Evolutionary conservation across 2,329 filamentous ascomycete genomes (phyloP).

Genomic region (Colletotrichum sp.): DNA sequence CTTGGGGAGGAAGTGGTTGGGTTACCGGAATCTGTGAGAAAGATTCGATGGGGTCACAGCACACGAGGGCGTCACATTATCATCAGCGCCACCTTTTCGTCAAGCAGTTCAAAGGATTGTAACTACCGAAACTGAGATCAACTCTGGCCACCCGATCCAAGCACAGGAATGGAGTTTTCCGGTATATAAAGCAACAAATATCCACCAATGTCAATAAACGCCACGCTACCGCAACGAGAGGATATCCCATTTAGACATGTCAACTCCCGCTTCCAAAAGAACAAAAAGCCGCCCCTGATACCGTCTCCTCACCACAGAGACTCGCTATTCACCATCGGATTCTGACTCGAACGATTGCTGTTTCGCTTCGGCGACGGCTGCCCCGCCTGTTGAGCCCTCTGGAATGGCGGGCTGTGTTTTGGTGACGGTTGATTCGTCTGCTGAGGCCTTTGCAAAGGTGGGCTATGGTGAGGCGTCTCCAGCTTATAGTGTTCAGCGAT

Average conservation of each 20-base stretch:
- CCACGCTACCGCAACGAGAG: constrained; percentile 1
- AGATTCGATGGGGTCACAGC: not conserved
- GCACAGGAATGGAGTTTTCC: not conserved
- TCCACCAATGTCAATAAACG: constrained; percentile 7
- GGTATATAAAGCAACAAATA: not conserved
- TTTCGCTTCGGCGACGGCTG: not conserved
- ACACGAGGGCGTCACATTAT: not conserved
- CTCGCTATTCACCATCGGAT: constrained; percentile 19
- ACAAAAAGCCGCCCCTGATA: not conserved
- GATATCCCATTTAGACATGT: not conserved
- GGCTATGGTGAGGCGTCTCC: not conserved
- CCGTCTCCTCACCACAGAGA: not conserved
- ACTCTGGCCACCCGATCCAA: constrained; percentile 8
- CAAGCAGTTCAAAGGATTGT: not conserved
- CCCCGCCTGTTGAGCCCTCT: not conserved
- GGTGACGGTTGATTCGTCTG: not conserved
- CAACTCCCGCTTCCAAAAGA: not conserved
- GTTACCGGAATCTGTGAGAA: constrained; percentile 1
- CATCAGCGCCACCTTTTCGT: not conserved
- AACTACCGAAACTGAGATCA: constrained; percentile 7
- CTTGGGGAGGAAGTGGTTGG: not conserved
- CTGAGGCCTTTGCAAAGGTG: constrained; percentile 1
- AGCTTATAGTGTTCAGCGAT: constrained; percentile 6
- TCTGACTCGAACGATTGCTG: not conserved
- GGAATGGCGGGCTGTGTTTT: constrained; percentile 5